Evolutionary conservation across 805 yeast genomes (phyloP).

Genomic region (Wickerhamiella occidentalis): DNA sequence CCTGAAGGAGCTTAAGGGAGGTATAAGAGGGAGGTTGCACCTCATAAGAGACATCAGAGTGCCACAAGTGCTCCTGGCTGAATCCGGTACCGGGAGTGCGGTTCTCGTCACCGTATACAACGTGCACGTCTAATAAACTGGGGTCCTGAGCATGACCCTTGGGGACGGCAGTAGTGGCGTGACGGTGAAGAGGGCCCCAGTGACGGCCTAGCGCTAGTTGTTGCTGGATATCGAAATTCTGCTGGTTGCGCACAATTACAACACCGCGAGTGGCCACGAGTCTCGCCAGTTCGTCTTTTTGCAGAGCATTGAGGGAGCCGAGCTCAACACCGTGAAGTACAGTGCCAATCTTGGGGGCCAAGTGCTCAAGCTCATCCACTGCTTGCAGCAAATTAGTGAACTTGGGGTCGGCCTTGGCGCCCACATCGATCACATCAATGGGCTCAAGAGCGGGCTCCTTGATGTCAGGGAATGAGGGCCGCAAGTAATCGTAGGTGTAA

Average conservation of each 20-base stretch:
- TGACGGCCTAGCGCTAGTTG: conserved; percentile 52
- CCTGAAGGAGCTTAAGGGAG: conserved; percentile 39
- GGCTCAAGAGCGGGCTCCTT: conserved; percentile 25
- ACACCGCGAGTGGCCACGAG: conserved; percentile 38
- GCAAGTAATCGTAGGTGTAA: conserved; percentile 24
- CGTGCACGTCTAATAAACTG: conserved; percentile 31
- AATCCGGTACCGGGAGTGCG: conserved; percentile 23
- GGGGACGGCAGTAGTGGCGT: conserved; percentile 32
- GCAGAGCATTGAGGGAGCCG: conserved; percentile 32
- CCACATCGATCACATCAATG: conserved; percentile 21
- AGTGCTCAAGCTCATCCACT: conserved; percentile 27
- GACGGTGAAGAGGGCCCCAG: conserved; percentile 48
- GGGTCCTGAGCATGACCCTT: conserved; percentile 52
- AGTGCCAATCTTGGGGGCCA: conserved; percentile 62
- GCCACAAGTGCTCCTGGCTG: conserved; percentile 37
- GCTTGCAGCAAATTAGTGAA: conserved; percentile 23
- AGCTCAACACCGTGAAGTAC: conserved; percentile 43
- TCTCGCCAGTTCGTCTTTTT: conserved; percentile 38
- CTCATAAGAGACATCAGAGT: conserved; percentile 66
- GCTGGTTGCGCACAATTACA: conserved; percentile 39
- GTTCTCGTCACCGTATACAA: conserved; percentile 23
- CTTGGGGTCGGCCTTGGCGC: conserved; percentile 24
- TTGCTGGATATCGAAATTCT: conserved; percentile 46
- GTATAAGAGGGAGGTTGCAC: conserved; percentile 55
- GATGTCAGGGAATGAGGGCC: conserved; percentile 26